phyloP scores from a whole-genome alignment of 2,329 filamentous ascomycete genomes.

The Aspergillus carbonarius region DNA sequence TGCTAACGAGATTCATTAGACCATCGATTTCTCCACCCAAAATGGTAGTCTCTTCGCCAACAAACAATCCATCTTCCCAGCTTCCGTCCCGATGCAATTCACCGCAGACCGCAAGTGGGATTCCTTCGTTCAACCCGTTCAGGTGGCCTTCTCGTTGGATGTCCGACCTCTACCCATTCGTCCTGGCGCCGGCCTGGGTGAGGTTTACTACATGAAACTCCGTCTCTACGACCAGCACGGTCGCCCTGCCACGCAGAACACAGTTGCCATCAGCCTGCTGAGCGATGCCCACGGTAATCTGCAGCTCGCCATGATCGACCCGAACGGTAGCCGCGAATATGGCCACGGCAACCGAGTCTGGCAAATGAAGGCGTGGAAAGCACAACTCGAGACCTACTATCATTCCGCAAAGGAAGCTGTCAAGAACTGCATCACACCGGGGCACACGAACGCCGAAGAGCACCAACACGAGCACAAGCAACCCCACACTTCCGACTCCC shows the following conservation, averaged over 20 bases:
- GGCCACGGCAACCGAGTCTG: slow-evolving; percentile 7
- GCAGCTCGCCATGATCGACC: slow-evolving; percentile 28
- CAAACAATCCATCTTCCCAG: slow-evolving; percentile 29
- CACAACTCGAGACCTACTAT: slow-evolving; percentile 23
- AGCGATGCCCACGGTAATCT: slow-evolving; percentile 24
- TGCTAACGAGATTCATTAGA: slow-evolving; percentile 18
- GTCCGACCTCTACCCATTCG: slow-evolving; percentile 22
- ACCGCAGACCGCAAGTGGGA: slow-evolving; percentile 24
- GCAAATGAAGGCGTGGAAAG: slow-evolving; percentile 27
- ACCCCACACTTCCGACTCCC: neutral
- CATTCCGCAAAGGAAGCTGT: slow-evolving; percentile 11
- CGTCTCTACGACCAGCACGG: slow-evolving; percentile 27
- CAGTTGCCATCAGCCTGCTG: slow-evolving; percentile 31
- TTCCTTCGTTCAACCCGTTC: slow-evolving; percentile 12
- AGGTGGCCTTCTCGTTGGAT: slow-evolving; percentile 26
- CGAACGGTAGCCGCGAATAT: slow-evolving; percentile 14
- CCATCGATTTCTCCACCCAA: slow-evolving; percentile 27
- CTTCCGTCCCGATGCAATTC: slow-evolving; percentile 27
- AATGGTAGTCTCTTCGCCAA: slow-evolving; percentile 32
- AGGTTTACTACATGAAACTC: slow-evolving; percentile 25
- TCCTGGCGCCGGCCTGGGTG: slow-evolving; percentile 13
- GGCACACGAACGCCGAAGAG: neutral
- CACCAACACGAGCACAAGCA: neutral
- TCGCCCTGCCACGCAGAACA: slow-evolving; percentile 25
- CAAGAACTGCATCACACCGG: slow-evolving; percentile 8